These are phyloP conservation scores for Incumbomyces lentus DNA, from an alignment of 2,329 filamentous ascomycete species.

Conservation along the genomic window DNA sequence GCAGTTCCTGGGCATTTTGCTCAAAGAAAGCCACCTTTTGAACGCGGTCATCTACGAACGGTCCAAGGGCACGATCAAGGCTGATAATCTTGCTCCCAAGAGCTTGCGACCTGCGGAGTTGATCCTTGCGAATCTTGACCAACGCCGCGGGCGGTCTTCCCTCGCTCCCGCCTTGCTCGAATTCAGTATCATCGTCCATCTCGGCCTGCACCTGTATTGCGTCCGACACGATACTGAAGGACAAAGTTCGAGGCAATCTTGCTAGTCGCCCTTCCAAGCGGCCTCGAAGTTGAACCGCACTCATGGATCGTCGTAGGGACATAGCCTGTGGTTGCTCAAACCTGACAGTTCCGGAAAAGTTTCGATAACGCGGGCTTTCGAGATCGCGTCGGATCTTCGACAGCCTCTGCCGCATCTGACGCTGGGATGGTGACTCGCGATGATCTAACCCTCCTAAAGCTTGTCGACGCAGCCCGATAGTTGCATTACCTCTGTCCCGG, in stretches of 20 bases:
- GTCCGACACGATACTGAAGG: conserved; percentile 39
- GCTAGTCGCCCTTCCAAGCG: background rate
- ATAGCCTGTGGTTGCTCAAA: conserved; percentile 14
- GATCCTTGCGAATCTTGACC: conserved; percentile 24
- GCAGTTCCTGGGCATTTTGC: conserved; percentile 50
- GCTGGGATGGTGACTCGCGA: conserved; percentile 16
- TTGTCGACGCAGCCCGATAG: conserved; percentile 11
- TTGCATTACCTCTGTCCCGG: background rate
- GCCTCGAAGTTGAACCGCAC: conserved; percentile 11
- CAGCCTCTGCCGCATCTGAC: conserved; percentile 14
- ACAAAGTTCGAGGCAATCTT: conserved; percentile 25
- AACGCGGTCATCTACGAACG: conserved; percentile 36
- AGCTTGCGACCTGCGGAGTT: conserved; percentile 21
- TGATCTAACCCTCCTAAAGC: conserved; percentile 10
- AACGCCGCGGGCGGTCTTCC: conserved; percentile 2
- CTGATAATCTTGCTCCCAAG: background rate
- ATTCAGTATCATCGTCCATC: conserved; percentile 6
- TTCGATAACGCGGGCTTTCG: conserved; percentile 13
- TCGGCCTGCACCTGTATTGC: conserved; percentile 21
- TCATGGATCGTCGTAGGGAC: conserved; percentile 17
- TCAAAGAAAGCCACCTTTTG: conserved; percentile 49
- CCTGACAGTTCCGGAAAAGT: conserved; percentile 13
- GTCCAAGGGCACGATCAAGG: conserved; percentile 28
- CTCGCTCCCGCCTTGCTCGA: background rate
- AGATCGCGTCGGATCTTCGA: conserved; percentile 16